These are phyloP conservation scores for Alternaria metachromatica DNA, from an alignment of 2,329 filamentous ascomycete genomes.

Conservation along the genomic window DNA sequence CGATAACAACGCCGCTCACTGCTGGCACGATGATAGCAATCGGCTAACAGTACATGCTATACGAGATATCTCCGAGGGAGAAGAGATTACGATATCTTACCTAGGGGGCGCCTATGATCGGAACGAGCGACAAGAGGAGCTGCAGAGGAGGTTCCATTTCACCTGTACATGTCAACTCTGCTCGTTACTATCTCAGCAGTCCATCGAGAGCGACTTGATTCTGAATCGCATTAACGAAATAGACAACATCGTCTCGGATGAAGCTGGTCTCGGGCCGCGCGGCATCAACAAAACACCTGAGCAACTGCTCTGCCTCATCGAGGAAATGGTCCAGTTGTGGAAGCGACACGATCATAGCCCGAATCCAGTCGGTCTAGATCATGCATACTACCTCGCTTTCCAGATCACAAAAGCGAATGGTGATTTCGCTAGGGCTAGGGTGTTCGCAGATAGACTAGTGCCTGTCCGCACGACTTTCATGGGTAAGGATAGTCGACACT, in stretches of 20 bases:
- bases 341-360: not conserved
- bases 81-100: slow-evolving; percentile 28
- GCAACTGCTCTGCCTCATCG: not conserved
- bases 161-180: not conserved
- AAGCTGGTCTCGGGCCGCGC: not conserved
- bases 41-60: not conserved
- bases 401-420: not conserved
- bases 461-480: not conserved
- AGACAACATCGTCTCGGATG: not conserved
- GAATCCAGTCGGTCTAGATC: not conserved
- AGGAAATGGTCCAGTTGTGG: not conserved
- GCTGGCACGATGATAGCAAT: slow-evolving; percentile 45
- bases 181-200: not conserved
- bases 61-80: not conserved
- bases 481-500: not conserved
- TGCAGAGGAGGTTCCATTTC: slow-evolving; percentile 35
- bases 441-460: not conserved
- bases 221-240: not conserved
- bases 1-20: slow-evolving; percentile 45
- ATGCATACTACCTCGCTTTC: not conserved
- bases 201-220: not conserved
- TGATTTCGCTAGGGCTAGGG: not conserved
- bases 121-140: slow-evolving; percentile 31
- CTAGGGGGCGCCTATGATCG: slow-evolving; percentile 45
- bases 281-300: not conserved